Conservation (phyloP, 208 protist genomes). For the Acanthamoeba castellanii region DNA sequence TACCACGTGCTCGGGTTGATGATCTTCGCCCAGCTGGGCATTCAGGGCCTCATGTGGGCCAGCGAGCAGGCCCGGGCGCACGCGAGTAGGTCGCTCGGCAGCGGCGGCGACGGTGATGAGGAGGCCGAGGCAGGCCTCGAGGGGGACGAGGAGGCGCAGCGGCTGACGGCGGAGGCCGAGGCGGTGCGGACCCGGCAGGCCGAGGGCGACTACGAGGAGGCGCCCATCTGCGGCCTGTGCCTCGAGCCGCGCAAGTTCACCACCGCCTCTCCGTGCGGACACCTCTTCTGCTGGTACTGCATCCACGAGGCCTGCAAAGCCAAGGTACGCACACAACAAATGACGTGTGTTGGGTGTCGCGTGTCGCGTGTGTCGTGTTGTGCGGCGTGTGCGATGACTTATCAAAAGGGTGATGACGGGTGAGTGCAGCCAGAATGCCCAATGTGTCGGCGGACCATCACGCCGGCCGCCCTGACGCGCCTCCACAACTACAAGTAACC, state of each 20-base stretch:
- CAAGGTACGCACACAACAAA: constrained; percentile 73
- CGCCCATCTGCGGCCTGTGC: constrained; percentile 53
- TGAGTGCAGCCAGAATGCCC: constrained; percentile 75
- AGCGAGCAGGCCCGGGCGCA: neutral
- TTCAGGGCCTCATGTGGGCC: constrained; percentile 35
- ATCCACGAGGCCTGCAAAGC: constrained; percentile 66
- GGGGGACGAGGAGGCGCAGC: constrained; percentile 14
- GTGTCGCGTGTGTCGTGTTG: no score
- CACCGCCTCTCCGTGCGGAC: constrained; percentile 73
- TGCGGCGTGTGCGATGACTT: neutral
- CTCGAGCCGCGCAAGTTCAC: constrained; percentile 44
- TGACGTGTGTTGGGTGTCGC: no score
- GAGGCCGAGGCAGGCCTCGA: neutral
- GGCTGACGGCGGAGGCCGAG: neutral
- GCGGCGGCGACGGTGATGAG: neutral
- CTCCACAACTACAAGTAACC: constrained; percentile 61
- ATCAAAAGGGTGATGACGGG: no score
- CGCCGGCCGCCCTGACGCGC: neutral
- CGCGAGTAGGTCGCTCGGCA: no score
- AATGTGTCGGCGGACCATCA: constrained; percentile 35
- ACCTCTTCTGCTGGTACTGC: constrained; percentile 78
- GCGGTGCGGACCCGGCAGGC: neutral
- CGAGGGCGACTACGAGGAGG: neutral
- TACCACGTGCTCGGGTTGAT: constrained; percentile 61
- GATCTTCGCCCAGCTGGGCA: constrained; percentile 56